phyloP scores from a whole-genome alignment of 208 protist species.

The Trypanosoma caninum region DNA sequence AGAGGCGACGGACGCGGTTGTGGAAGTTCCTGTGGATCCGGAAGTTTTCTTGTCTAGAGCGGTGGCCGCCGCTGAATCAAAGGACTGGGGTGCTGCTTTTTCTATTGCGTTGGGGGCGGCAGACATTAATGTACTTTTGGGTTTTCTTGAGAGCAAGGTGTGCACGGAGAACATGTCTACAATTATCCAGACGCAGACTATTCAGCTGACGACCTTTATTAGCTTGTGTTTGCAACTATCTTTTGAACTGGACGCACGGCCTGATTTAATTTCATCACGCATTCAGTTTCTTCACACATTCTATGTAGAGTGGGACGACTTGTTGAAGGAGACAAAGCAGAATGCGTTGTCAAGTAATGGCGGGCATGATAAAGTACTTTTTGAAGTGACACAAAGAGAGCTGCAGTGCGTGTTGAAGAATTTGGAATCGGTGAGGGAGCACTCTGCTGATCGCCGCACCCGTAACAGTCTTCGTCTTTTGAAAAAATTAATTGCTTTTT shows the following conservation, averaged over 20 bases:
- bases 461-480: slow-evolving; percentile 72
- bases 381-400: slow-evolving; percentile 61
- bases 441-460: slow-evolving; percentile 59
- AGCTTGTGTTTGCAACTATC: slow-evolving; percentile 82
- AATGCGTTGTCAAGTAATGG: slow-evolving; percentile 41
- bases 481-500: slow-evolving; percentile 62
- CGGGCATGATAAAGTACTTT: slow-evolving; percentile 30
- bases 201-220: slow-evolving; percentile 75
- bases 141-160: slow-evolving; percentile 72
- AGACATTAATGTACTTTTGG: slow-evolving; percentile 74
- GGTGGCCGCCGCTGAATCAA: slow-evolving; percentile 48
- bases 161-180: slow-evolving; percentile 59
- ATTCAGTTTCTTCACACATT: slow-evolving; percentile 69
- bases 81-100: slow-evolving; percentile 71
- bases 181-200: slow-evolving; percentile 51
- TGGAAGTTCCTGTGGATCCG: slow-evolving; percentile 37
- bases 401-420: slow-evolving; percentile 49
- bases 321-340: slow-evolving; percentile 56
- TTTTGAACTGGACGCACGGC: slow-evolving; percentile 56
- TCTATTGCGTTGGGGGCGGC: slow-evolving; percentile 60
- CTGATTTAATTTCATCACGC: slow-evolving; percentile 59
- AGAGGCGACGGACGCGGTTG: slow-evolving; percentile 39
- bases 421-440: slow-evolving; percentile 42
- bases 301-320: slow-evolving; percentile 88
- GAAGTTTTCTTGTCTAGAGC: slow-evolving; percentile 61